Conservation (phyloP, 2,329 filamentous ascomycete genomes). For the Fusarium irregulare region DNA sequence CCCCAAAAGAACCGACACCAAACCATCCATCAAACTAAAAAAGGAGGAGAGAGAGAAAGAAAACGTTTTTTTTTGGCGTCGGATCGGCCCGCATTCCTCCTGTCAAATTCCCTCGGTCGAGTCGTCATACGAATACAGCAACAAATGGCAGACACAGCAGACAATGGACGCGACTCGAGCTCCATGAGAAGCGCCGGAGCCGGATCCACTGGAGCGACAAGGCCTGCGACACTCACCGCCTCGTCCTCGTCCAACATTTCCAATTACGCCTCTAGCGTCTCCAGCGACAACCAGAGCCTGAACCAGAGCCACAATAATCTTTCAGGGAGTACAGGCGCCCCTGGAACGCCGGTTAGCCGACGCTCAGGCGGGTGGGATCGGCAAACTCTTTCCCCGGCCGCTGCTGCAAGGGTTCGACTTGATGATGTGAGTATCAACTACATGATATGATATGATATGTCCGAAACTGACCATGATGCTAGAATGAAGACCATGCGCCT, state of each 20-base stretch:
- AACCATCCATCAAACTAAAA: not conserved
- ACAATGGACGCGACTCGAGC: not conserved
- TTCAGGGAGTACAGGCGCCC: constrained; percentile 16
- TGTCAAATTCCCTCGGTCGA: not conserved
- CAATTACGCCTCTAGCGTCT: constrained; percentile 8
- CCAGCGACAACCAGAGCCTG: not conserved
- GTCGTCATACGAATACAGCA: not conserved
- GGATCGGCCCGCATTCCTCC: not conserved
- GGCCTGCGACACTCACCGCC: not conserved
- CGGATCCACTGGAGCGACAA: not conserved
- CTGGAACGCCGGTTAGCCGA: constrained; percentile 38
- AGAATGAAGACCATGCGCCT: constrained; percentile 17
- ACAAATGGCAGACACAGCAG: constrained; percentile 1
- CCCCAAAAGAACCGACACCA: not conserved
- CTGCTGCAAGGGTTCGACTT: constrained; percentile 25
- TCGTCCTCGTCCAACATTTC: constrained; percentile 4
- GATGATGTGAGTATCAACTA: constrained; percentile 25
- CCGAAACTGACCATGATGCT: not conserved
- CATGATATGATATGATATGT: not conserved
- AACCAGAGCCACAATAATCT: not conserved
- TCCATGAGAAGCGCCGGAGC: not conserved
- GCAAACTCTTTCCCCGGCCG: constrained; percentile 40
- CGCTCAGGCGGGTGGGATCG: constrained; percentile 42
- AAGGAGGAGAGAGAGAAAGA: not conserved
- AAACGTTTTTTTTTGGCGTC: not conserved